Percentiles rank a stretch among this genome's conserved stretches.
Evolutionary conservation across 1,284 basidiomycete genomes (phyloP).

Genomic region (Mycosarcoma maydis): DNA sequence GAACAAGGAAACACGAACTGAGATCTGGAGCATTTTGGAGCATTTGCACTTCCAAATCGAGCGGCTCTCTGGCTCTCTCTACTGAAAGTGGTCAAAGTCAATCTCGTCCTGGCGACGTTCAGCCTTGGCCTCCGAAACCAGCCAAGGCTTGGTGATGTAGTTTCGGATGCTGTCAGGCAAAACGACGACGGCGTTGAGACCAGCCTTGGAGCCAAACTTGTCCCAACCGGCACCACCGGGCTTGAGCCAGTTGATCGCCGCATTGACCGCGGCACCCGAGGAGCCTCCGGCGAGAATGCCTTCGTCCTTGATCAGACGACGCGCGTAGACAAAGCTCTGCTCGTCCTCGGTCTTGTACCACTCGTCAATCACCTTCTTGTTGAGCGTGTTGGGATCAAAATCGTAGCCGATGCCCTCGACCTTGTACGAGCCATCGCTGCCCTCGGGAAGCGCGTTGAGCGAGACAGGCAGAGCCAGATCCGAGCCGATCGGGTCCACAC

Average conservation of each 20-base stretch:
- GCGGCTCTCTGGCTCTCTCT: no score
- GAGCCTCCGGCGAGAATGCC: conserved; percentile 91
- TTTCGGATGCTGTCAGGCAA: conserved; percentile 92
- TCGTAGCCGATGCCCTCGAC: conserved; percentile 87
- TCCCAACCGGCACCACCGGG: conserved; percentile 73
- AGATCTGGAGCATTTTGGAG: no score
- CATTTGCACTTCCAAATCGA: no score
- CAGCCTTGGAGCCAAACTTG: conserved; percentile 75
- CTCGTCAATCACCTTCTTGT: conserved; percentile 54
- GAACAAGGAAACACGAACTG: neutral
- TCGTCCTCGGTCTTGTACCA: conserved; percentile 90
- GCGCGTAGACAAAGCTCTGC: conserved; percentile 80
- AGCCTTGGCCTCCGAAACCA: conserved; percentile 52
- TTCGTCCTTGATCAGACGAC: conserved; percentile 83
- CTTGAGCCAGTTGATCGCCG: conserved; percentile 80
- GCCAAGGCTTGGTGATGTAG: conserved; percentile 85
- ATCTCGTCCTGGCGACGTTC: conserved; percentile 44
- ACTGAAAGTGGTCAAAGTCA: conserved; percentile 47
- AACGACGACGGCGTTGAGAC: conserved; percentile 87
- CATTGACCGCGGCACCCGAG: conserved; percentile 83
- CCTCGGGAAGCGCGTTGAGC: conserved; percentile 72
- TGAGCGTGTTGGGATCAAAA: conserved; percentile 57
- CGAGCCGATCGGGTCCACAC: conserved; percentile 91
- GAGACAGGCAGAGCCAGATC: conserved; percentile 79
- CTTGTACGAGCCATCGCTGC: conserved; percentile 75